phyloP scores from a whole-genome alignment of 2,329 filamentous ascomycete species.

The Alternaria panax region DNA sequence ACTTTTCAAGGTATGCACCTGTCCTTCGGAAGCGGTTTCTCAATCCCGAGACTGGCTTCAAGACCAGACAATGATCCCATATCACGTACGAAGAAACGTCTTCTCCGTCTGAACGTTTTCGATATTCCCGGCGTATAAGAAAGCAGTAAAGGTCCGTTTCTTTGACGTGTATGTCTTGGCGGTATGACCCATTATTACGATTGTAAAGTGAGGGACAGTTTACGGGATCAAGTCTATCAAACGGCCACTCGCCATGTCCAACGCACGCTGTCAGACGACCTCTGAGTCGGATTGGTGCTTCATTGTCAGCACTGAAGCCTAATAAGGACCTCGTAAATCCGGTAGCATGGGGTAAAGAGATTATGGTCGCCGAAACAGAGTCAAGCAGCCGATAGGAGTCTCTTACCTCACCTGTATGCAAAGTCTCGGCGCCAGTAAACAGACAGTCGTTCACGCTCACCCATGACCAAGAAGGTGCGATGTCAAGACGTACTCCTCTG shows the following conservation, averaged over 20 bases:
- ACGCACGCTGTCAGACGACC: neutral
- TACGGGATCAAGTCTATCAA: neutral
- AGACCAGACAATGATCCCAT: neutral
- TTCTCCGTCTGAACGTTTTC: neutral
- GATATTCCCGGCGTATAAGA: neutral
- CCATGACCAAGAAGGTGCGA: neutral
- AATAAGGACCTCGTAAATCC: neutral
- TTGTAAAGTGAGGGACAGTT: too few species aligned
- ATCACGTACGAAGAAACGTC: too few species aligned
- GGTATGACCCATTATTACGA: too few species aligned
- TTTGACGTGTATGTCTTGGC: neutral
- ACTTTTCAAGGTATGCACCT: neutral
- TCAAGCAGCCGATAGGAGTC: too few species aligned
- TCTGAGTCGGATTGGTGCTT: neutral
- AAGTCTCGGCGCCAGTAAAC: too few species aligned
- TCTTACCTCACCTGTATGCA: too few species aligned
- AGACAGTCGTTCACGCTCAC: neutral
- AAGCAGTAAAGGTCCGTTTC: neutral
- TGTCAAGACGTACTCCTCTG: neutral
- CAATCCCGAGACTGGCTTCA: neutral
- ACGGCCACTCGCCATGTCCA: too few species aligned
- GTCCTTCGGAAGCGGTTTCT: neutral
- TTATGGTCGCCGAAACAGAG: neutral
- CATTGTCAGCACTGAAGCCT: neutral
- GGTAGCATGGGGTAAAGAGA: neutral